Conservation (phyloP, 106 monocot species). For the Phalaenopsis aphrodite region DNA sequence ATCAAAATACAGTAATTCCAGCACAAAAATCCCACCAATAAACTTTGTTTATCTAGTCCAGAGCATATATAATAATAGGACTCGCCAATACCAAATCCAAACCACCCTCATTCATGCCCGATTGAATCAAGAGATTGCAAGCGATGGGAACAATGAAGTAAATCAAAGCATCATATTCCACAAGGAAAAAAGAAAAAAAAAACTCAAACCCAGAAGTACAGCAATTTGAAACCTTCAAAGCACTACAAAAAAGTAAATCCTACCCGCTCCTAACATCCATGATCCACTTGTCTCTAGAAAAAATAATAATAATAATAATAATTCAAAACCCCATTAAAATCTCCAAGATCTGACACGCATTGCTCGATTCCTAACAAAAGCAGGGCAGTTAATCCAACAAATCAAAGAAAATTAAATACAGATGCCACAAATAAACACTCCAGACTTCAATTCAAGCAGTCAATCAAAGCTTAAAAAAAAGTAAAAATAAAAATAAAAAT, state of each 20-base stretch:
- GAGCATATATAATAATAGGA: background rate
- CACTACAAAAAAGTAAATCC: background rate
- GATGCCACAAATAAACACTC: background rate
- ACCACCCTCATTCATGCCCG: background rate
- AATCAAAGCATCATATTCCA: background rate
- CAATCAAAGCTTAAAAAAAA: background rate
- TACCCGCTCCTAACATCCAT: background rate
- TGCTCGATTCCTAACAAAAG: background rate
- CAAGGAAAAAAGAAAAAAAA: background rate
- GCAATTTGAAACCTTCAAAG: background rate
- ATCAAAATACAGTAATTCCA: background rate
- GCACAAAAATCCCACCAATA: background rate
- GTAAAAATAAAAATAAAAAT: background rate
- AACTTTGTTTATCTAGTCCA: background rate
- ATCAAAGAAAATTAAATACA: background rate
- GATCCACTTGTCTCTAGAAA: background rate
- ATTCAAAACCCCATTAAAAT: background rate
- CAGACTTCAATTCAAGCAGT: background rate
- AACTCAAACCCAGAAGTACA: background rate
- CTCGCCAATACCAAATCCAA: background rate
- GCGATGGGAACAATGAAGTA: background rate
- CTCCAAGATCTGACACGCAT: slow-evolving; percentile 5
- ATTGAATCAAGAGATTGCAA: background rate
- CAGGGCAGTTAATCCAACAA: background rate
- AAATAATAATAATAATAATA: background rate